These are phyloP conservation scores for Rhytidiadelphus loreus DNA, from an alignment of 225 moss, liverwort and hornwort genomes.

Conservation along the genomic window DNA sequence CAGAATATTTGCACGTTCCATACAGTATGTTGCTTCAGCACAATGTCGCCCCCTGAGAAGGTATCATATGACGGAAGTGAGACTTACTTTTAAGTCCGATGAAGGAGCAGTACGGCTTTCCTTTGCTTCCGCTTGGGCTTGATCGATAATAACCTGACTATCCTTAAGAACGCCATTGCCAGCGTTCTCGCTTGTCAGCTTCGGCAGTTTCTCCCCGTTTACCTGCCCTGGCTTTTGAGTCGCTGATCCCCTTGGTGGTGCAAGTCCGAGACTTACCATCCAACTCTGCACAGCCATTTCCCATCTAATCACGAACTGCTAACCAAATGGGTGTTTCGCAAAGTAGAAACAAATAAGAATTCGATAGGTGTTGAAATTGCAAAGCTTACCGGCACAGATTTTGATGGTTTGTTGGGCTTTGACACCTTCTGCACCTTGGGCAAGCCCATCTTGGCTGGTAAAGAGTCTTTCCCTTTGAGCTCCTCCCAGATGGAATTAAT, in stretches of 20 bases:
- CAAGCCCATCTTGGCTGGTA: constrained; percentile 15
- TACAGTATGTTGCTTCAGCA: not conserved
- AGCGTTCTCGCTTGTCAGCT: not conserved
- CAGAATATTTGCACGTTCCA: not conserved
- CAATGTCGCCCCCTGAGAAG: not conserved
- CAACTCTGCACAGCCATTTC: constrained; percentile 42
- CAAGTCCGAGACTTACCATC: constrained; percentile 77
- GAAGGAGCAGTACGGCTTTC: constrained; percentile 28
- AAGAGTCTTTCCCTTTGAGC: constrained; percentile 47
- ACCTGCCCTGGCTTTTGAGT: constrained; percentile 5
- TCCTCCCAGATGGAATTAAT: constrained; percentile 88
- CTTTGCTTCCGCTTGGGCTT: constrained; percentile 20
- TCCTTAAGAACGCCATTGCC: not conserved
- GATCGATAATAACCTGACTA: not conserved
- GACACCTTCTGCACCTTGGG: constrained; percentile 18
- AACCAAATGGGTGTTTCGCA: not conserved
- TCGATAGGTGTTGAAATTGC: not conserved
- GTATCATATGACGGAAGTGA: not conserved
- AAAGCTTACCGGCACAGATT: constrained; percentile 34
- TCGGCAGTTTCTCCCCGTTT: constrained; percentile 3
- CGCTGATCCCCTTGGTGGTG: constrained; percentile 23
- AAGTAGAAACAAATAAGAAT: not conserved
- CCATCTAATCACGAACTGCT: not conserved
- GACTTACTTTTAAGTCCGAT: constrained; percentile 14
- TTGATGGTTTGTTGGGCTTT: constrained; percentile 21